Conservation (phyloP, 805 yeast genomes). For the Priceomyces carsonii region DNA sequence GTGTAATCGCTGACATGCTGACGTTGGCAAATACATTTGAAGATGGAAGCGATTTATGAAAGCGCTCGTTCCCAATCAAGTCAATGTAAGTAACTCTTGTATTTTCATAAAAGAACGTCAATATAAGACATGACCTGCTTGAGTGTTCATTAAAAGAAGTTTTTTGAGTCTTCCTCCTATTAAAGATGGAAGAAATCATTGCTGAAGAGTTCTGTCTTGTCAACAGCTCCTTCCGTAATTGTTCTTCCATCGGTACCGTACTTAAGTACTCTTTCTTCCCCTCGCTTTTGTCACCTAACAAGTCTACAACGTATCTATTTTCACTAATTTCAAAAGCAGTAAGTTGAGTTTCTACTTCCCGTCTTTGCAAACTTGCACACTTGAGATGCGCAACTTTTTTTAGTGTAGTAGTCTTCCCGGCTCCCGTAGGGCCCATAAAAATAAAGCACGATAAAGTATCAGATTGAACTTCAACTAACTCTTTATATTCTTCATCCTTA, state of each 20-base stretch:
- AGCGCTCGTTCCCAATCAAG: constrained; percentile 31
- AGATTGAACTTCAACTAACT: constrained; percentile 10
- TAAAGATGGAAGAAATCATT: constrained; percentile 16
- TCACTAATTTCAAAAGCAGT: constrained; percentile 31
- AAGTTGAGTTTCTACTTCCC: constrained; percentile 11
- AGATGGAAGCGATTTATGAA: constrained; percentile 11
- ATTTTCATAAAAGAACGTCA: constrained; percentile 20
- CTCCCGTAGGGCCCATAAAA: constrained; percentile 31
- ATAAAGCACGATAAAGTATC: constrained; percentile 7
- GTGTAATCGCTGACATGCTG: constrained; percentile 29
- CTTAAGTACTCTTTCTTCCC: constrained; percentile 9
- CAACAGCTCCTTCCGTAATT: constrained; percentile 13
- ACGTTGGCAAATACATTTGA: constrained; percentile 27
- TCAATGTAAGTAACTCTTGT: constrained; percentile 25
- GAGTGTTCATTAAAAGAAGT: constrained; percentile 20
- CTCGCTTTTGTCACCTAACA: constrained; percentile 16
- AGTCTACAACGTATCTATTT: constrained; percentile 25
- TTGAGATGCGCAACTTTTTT: constrained; percentile 17
- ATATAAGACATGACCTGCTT: constrained; percentile 27
- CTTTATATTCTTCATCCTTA: constrained; percentile 7
- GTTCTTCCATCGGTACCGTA: constrained; percentile 13
- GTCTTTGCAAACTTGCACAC: constrained; percentile 7
- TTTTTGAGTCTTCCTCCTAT: constrained; percentile 18
- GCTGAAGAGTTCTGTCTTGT: constrained; percentile 5
- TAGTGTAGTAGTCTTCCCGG: constrained; percentile 34